phyloP scores from a whole-genome alignment of 1,284 basidiomycete genomes.

The Kalmanozyma brasiliensis region DNA sequence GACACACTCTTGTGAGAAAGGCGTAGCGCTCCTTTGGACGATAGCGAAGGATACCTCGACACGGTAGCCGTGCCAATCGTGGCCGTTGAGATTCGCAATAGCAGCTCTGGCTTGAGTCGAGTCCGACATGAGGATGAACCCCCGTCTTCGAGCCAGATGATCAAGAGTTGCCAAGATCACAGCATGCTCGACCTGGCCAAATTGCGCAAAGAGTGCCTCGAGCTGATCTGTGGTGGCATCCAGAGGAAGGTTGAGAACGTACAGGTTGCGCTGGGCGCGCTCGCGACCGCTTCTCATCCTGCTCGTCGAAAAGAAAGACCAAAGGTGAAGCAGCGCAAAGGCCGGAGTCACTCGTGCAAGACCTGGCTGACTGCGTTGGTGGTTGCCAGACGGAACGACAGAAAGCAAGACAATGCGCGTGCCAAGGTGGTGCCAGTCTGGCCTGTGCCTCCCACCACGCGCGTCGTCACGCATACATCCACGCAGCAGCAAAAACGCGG shows the following conservation, averaged over 20 bases:
- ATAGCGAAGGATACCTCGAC: constrained; percentile 67
- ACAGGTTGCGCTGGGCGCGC: constrained; percentile 58
- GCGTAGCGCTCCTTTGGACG: constrained; percentile 62
- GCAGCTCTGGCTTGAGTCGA: constrained; percentile 56
- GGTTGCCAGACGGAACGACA: neutral
- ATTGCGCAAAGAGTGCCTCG: constrained; percentile 51
- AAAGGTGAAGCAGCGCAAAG: neutral
- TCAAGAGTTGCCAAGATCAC: constrained; percentile 67
- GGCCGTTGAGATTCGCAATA: constrained; percentile 56
- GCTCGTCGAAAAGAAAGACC: neutral
- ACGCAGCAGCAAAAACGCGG: neutral
- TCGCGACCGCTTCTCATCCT: constrained; percentile 28
- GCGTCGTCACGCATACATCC: constrained; percentile 39
- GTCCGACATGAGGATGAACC: constrained; percentile 65
- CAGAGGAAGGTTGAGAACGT: constrained; percentile 65
- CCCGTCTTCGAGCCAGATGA: constrained; percentile 63
- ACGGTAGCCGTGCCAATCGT: constrained; percentile 63
- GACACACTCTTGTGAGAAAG: constrained; percentile 40
- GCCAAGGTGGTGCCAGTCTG: neutral
- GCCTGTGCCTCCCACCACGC: too few relatives aligned
- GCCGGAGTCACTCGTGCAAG: too few relatives aligned
- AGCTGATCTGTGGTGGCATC: constrained; percentile 62
- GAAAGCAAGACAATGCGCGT: neutral
- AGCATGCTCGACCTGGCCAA: constrained; percentile 62
- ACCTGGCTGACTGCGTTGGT: neutral